These are phyloP conservation scores for Leishmania guyanensis DNA, from an alignment of 208 protist species.

Conservation along the genomic window DNA sequence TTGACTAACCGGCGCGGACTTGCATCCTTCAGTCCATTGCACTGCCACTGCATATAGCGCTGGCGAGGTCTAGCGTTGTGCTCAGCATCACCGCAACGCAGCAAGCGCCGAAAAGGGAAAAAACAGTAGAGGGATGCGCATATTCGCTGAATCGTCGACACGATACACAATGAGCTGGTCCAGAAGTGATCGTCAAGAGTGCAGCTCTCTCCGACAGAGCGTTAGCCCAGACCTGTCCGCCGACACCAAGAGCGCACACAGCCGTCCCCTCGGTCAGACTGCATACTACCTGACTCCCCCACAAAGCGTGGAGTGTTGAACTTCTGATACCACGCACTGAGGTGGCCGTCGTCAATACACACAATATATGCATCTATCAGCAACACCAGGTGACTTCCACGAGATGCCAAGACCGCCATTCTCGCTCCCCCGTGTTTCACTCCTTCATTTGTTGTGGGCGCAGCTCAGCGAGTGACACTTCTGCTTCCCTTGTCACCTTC, in stretches of 20 bases:
- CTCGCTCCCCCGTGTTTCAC: not conserved
- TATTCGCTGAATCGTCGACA: not conserved
- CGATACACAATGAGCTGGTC: not conserved
- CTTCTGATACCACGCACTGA: not conserved
- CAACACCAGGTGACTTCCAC: not conserved
- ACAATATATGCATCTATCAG: not conserved
- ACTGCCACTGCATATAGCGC: not conserved
- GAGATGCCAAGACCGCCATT: not conserved
- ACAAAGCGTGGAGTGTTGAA: too few species aligned
- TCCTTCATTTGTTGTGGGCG: not conserved
- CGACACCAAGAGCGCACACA: not conserved
- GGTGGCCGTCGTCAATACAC: not conserved
- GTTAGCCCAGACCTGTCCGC: not conserved
- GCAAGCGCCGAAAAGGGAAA: not conserved
- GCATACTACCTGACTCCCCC: not conserved
- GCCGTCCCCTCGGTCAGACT: not conserved
- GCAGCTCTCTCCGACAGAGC: not conserved
- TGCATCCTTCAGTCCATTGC: not conserved
- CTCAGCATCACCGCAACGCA: not conserved
- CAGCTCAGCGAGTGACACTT: not conserved
- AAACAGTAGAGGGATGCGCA: not conserved
- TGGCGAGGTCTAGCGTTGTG: not conserved
- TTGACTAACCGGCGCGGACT: not conserved
- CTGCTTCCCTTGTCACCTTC: not conserved
- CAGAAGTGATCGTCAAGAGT: not conserved